These are phyloP conservation scores for Thalassiosira hispida DNA, from an alignment of 352 stramenopile species.

Conservation along the genomic window DNA sequence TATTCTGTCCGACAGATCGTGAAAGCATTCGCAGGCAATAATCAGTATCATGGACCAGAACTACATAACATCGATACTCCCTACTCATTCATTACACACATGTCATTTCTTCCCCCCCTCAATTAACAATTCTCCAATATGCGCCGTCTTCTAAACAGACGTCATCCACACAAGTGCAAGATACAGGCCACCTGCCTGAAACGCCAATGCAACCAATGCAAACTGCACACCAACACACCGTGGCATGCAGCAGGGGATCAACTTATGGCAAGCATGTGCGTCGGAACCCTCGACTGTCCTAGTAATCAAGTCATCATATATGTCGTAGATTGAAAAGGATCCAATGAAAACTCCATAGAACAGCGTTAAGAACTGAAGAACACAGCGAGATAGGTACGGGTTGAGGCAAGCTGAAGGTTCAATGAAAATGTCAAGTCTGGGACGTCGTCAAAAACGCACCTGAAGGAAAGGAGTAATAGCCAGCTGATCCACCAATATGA, in stretches of 20 bases:
- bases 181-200: slow-evolving; percentile 64
- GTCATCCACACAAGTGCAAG: slow-evolving; percentile 68
- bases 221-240: slow-evolving; percentile 72
- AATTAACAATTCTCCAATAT: no score
- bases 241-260: slow-evolving; percentile 75
- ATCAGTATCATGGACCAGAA: no score
- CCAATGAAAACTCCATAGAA: slow-evolving; percentile 57
- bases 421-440: slow-evolving; percentile 62
- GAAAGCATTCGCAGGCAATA: no score
- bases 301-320: slow-evolving; percentile 75
- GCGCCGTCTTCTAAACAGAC: slow-evolving; percentile 15
- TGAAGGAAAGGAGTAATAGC: slow-evolving; percentile 71
- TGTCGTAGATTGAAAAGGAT: slow-evolving; percentile 63
- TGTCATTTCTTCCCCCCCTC: no score
- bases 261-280: slow-evolving; percentile 70
- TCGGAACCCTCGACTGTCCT: slow-evolving; percentile 78
- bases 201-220: slow-evolving; percentile 60
- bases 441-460: slow-evolving; percentile 8
- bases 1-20: no score
- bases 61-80: no score
- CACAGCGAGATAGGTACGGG: no score
- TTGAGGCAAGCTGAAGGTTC: background rate
- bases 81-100: no score
- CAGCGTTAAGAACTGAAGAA: slow-evolving; percentile 28
- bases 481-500: slow-evolving; percentile 73